A percentile compares a stretch with the other conserved stretches of the same genome.
Evolutionary conservation across 495 filamentous ascomycete species (phyloP).

Genomic region (Pyrenula massariospora): DNA sequence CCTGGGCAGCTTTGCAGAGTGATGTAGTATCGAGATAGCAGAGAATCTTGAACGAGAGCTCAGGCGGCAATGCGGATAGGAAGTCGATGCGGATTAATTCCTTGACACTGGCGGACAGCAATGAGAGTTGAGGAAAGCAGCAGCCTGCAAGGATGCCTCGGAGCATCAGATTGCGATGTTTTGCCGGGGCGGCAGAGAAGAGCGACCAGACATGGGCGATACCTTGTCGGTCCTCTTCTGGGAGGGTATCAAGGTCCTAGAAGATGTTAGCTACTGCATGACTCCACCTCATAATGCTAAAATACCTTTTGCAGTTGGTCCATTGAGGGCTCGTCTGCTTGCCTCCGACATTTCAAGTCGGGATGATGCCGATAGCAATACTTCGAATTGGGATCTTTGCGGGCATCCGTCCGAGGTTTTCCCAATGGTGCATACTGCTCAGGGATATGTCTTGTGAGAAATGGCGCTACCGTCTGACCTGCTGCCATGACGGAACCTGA

Average conservation of each 20-base stretch:
- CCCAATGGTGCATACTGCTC: slow-evolving; percentile 65
- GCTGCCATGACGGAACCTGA: slow-evolving; percentile 34
- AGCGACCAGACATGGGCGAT: slow-evolving; percentile 94
- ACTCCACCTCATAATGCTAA: too few species aligned
- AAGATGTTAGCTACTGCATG: slow-evolving; percentile 4
- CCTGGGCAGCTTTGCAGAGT: slow-evolving; percentile 94
- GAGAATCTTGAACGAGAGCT: slow-evolving; percentile 87
- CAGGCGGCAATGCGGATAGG: slow-evolving; percentile 71
- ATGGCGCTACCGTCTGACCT: slow-evolving; percentile 57
- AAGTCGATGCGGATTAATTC: slow-evolving; percentile 97
- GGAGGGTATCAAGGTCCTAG: slow-evolving; percentile 71
- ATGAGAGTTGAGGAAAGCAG: slow-evolving; percentile 93
- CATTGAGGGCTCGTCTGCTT: slow-evolving; percentile 92
- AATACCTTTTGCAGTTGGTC: slow-evolving; percentile 77
- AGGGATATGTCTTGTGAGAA: slow-evolving; percentile 77
- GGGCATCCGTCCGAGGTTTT: slow-evolving; percentile 24
- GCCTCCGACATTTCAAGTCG: slow-evolving; percentile 83
- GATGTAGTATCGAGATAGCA: slow-evolving; percentile 89
- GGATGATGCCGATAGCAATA: slow-evolving; percentile 95
- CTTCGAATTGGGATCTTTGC: slow-evolving; percentile 59
- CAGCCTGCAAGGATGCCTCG: slow-evolving; percentile 91
- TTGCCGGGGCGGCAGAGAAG: slow-evolving; percentile 89
- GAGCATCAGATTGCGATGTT: slow-evolving; percentile 89
- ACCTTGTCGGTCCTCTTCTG: slow-evolving; percentile 75
- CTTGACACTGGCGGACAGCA: slow-evolving; percentile 72